Base-by-base conservation (phyloP, 2,329 filamentous ascomycete species). In the Emericellopsis cladophorae region DNA sequence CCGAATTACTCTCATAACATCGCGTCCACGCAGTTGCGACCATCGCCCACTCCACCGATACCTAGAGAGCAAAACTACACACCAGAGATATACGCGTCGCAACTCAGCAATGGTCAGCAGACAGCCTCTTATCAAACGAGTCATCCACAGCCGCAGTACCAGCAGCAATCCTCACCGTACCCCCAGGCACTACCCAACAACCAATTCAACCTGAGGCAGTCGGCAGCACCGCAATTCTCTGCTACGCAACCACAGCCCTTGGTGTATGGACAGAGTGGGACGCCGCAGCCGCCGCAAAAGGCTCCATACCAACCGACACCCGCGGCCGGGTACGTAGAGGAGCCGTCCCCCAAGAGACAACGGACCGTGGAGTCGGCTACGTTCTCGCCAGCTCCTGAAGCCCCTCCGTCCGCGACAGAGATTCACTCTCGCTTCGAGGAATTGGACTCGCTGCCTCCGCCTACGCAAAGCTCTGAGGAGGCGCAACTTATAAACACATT, bases 301-400 rank as follows among this genome's bases (percentile, higher is more conserved):
- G 18, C 37, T 3, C 43, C 37, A 9, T 23, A 33, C 12, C 24
- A 55, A 37, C 40, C 44, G 33, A 11, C 47, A 44, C 15, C 47
- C 49, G 29, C 57, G 53, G 24, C 45, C 18, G 37, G 34, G 5
- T 37, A 32, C 8, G 47, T 51, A 15, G 50, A 50, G 12, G 65
- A 63, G 49, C 65, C 62, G 50, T 58, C 61, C 32, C 66, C 66
- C 45, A 56, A 60, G 4, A 44, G 42, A 5, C 35, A 46, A 2
- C 65, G 57, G 47, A 8, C 42, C 24, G 48, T 46, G 5, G 42
- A 49, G 4, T 34, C 41, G 31, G 48, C 46, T 6, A 41, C 49
- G 4, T 57, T 60, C 29, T 47, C 45, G 1, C 42, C 49, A 7
- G 49, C 48, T 5, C 46, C 49, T 2, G 60, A 63, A 37, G 53